Percentiles rank a stretch among this genome's conserved stretches.
Conservation (phyloP, 495 filamentous ascomycete genomes). For the Aspergillus wentii region DNA sequence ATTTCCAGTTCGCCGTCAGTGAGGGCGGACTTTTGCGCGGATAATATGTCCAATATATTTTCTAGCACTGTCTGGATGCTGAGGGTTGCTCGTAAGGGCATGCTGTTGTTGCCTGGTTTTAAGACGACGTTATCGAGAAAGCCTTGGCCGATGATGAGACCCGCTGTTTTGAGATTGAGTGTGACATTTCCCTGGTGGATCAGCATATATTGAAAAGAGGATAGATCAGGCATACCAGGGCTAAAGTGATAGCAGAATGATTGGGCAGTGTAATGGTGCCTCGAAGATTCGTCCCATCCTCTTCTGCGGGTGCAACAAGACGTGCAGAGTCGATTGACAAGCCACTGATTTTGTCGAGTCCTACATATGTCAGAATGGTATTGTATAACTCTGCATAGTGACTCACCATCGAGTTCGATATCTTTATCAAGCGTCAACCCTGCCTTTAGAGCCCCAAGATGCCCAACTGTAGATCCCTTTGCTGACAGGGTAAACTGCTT, state of each 20-base stretch:
- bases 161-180: conserved; percentile 33
- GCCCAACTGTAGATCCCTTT: conserved; percentile 25
- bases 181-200: conserved; percentile 35
- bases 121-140: conserved; percentile 34
- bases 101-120: conserved; percentile 41
- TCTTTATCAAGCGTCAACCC: conserved; percentile 33
- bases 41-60: conserved; percentile 32
- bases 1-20: conserved; percentile 33
- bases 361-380: too few species aligned
- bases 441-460: conserved; percentile 32
- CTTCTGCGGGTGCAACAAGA: conserved; percentile 30
- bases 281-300: conserved; percentile 28
- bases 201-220: not conserved
- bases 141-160: conserved; percentile 34
- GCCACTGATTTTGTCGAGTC: conserved; percentile 36
- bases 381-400: too few species aligned
- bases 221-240: conserved; percentile 18
- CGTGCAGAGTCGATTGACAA: conserved; percentile 38
- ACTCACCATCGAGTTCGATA: conserved; percentile 23
- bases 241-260: conserved; percentile 39
- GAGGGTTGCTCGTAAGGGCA: conserved; percentile 26
- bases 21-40: conserved; percentile 24
- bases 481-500: conserved; percentile 28
- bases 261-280: conserved; percentile 38
- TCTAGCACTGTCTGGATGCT: conserved; percentile 11